A percentile compares a stretch with the other conserved stretches of the same genome.
Conservation (phyloP, 2,329 filamentous ascomycete species). For the Hypoxylon sp. region DNA sequence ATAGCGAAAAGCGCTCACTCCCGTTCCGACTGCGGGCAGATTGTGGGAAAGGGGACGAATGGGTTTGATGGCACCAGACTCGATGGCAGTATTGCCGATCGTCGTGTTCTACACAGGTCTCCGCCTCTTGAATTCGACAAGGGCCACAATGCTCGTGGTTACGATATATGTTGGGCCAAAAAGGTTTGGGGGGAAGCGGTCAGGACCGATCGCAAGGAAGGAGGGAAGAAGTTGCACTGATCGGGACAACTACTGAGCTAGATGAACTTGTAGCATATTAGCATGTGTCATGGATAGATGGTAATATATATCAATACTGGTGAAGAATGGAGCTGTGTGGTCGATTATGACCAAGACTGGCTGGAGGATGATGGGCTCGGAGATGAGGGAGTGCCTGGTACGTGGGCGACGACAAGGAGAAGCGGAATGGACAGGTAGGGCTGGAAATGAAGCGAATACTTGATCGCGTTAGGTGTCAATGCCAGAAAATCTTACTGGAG, state of each 20-base stretch:
- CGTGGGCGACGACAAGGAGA: slow-evolving; percentile 35
- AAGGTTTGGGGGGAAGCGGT: slow-evolving; percentile 39
- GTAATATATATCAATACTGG: slow-evolving; percentile 14
- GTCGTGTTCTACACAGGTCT: slow-evolving; percentile 25
- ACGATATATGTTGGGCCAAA: slow-evolving; percentile 26
- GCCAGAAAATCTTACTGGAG: slow-evolving; percentile 55
- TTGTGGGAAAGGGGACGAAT: slow-evolving; percentile 37
- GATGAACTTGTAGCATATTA: slow-evolving; percentile 18
- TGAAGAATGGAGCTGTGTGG: slow-evolving; percentile 19
- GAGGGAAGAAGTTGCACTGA: slow-evolving; percentile 27
- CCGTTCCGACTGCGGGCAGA: slow-evolving; percentile 40
- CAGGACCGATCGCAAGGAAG: slow-evolving; percentile 47
- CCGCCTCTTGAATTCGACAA: slow-evolving; percentile 27
- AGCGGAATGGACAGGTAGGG: slow-evolving; percentile 38
- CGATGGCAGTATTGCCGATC: slow-evolving; percentile 51
- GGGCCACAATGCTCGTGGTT: slow-evolving; percentile 16
- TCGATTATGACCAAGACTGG: slow-evolving; percentile 34
- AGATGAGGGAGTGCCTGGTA: slow-evolving; percentile 26
- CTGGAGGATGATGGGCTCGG: slow-evolving; percentile 37
- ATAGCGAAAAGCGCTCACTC: slow-evolving; percentile 49
- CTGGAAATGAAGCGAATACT: slow-evolving; percentile 40
- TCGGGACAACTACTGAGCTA: slow-evolving; percentile 30
- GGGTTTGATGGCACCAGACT: slow-evolving; percentile 48
- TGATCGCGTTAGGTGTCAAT: slow-evolving; percentile 55
- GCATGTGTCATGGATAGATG: slow-evolving; percentile 25